These are phyloP conservation scores for Hypoxylon cercidicola DNA, from an alignment of 495 filamentous ascomycete genomes.

Conservation along the genomic window DNA sequence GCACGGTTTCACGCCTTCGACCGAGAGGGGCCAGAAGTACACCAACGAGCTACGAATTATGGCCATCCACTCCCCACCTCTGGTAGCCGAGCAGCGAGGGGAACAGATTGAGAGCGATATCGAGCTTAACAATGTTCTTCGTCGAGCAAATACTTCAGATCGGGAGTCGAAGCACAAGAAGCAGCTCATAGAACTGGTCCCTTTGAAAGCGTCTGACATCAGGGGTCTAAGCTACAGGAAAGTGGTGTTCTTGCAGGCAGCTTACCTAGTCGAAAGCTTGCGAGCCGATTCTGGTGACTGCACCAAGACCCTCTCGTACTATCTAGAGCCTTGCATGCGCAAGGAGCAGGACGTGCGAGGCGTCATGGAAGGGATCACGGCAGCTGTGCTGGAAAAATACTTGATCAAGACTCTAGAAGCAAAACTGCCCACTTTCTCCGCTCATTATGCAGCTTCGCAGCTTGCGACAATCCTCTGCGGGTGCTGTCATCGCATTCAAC, in stretches of 20 bases:
- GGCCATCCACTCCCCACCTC: constrained; percentile 83
- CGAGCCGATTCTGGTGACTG: constrained; percentile 86
- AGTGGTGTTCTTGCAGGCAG: constrained; percentile 88
- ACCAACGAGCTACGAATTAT: constrained; percentile 79
- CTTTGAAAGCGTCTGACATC: constrained; percentile 78
- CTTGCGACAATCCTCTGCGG: constrained; percentile 83
- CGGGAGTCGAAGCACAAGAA: constrained; percentile 83
- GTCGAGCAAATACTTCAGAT: constrained; percentile 80
- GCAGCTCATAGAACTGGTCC: constrained; percentile 74
- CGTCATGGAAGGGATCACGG: constrained; percentile 86
- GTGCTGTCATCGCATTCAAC: constrained; percentile 90
- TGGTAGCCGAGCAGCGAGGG: constrained; percentile 84
- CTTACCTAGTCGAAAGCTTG: constrained; percentile 84
- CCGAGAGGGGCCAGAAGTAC: constrained; percentile 72
- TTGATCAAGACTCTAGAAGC: constrained; percentile 75
- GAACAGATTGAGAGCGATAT: constrained; percentile 94
- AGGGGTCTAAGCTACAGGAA: constrained; percentile 83
- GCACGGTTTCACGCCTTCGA: constrained; percentile 84
- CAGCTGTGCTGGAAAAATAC: constrained; percentile 77
- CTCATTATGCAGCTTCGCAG: constrained; percentile 86
- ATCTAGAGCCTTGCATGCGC: constrained; percentile 87
- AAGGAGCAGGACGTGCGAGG: constrained; percentile 75
- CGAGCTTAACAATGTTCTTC: constrained; percentile 90
- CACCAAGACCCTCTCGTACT: constrained; percentile 87
- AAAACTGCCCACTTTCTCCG: constrained; percentile 76